Evolutionary conservation across 129 eudicot species (phyloP).

Genomic region (Flaveria bidentis): DNA sequence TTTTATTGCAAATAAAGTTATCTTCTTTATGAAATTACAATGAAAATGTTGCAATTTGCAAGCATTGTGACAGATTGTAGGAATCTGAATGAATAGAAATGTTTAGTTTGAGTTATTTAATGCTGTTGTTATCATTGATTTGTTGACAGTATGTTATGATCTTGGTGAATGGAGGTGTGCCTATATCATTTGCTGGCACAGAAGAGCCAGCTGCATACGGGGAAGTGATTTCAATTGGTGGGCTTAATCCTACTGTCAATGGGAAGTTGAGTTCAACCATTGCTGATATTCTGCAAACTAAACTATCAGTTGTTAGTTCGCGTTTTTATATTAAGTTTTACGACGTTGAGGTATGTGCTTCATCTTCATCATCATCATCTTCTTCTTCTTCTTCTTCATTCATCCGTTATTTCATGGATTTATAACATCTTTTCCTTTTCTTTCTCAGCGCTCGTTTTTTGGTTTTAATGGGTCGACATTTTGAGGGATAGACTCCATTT

Average conservation of each 20-base stretch:
- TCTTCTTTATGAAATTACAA: background rate
- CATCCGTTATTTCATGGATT: background rate
- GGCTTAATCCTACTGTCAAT: slow-evolving; percentile 73
- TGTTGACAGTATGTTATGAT: slow-evolving; percentile 79
- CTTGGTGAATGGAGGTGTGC: slow-evolving; percentile 73
- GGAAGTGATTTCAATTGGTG: slow-evolving; percentile 84
- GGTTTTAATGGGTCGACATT: slow-evolving; percentile 88
- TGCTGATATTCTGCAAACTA: slow-evolving; percentile 76
- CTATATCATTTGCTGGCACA: slow-evolving; percentile 77
- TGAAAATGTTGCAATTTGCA: background rate
- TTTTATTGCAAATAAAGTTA: background rate
- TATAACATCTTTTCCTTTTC: slow-evolving; percentile 4
- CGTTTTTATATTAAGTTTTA: slow-evolving; percentile 86
- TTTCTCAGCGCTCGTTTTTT: slow-evolving; percentile 61
- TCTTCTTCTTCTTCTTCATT: background rate
- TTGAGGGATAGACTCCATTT: slow-evolving; percentile 31
- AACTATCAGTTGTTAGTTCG: slow-evolving; percentile 66
- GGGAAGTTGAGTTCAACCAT: slow-evolving; percentile 81
- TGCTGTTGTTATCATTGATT: background rate
- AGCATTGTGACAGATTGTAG: background rate
- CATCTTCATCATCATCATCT: background rate
- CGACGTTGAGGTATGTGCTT: slow-evolving; percentile 57
- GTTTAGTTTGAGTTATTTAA: background rate
- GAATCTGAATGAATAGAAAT: background rate
- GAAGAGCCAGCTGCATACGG: slow-evolving; percentile 95